These are phyloP conservation scores for Begonia loranthoides DNA, from an alignment of 306 rosid genomes.

Conservation along the genomic window DNA sequence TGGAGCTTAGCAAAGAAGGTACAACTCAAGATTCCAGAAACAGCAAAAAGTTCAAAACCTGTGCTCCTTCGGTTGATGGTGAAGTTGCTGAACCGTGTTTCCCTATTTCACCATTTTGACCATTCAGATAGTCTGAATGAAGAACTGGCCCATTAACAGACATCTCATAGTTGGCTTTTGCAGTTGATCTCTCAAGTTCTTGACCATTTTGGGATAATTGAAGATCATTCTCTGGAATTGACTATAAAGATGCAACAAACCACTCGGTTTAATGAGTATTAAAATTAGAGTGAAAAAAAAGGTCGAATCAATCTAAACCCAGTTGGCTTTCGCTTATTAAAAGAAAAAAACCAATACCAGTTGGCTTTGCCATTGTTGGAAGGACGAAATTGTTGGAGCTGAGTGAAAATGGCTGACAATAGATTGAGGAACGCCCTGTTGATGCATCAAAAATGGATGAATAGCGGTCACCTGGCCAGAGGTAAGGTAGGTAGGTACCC, in stretches of 20 bases:
- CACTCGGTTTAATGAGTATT: neutral
- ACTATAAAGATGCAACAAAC: slow-evolving; percentile 30
- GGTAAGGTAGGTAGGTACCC: slow-evolving; percentile 83
- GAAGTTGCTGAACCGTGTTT: slow-evolving; percentile 39
- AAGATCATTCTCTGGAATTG: slow-evolving; percentile 39
- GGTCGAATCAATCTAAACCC: neutral
- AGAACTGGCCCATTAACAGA: slow-evolving; percentile 58
- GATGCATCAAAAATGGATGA: slow-evolving; percentile 91
- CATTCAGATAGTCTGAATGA: slow-evolving; percentile 47
- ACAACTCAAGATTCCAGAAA: slow-evolving; percentile 3
- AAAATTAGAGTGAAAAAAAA: slow-evolving; percentile 2
- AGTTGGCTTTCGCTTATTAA: neutral
- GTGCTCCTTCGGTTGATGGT: slow-evolving; percentile 46
- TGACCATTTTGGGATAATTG: slow-evolving; percentile 53
- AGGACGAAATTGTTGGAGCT: slow-evolving; percentile 50
- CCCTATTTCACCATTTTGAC: slow-evolving; percentile 36
- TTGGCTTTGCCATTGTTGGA: slow-evolving; percentile 86
- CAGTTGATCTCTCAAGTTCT: slow-evolving; percentile 44
- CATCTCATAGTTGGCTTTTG: slow-evolving; percentile 47
- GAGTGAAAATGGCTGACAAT: slow-evolving; percentile 74
- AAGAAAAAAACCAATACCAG: slow-evolving; percentile 30
- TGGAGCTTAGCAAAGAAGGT: too few species aligned
- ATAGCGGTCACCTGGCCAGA: slow-evolving; percentile 75
- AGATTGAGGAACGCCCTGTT: slow-evolving; percentile 64
- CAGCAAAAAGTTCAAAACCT: slow-evolving; percentile 24